A percentile compares a stretch with the other conserved stretches of the same genome.
phyloP scores from a whole-genome alignment of 495 filamentous ascomycete species.

The Daldinia decipiens region DNA sequence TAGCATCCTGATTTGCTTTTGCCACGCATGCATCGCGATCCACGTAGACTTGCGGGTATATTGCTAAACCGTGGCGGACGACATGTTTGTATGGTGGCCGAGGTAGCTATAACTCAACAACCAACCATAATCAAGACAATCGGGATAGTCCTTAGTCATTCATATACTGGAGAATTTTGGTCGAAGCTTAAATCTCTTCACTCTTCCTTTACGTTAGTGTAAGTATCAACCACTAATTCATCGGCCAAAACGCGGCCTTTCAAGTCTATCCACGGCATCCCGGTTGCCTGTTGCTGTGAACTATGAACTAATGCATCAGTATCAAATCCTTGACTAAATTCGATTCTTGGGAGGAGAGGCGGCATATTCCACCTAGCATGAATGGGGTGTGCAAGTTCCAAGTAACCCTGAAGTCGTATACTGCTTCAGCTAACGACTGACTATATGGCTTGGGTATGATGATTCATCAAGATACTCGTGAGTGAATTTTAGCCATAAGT shows the following conservation, averaged over 20 bases:
- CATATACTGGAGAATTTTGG: slow-evolving; percentile 11
- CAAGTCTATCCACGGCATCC: background rate
- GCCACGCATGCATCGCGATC: slow-evolving; percentile 32
- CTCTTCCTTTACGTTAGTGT: slow-evolving; percentile 7
- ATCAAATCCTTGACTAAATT: background rate
- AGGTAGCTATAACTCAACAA: slow-evolving; percentile 3
- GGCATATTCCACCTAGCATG: background rate
- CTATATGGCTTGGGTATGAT: background rate
- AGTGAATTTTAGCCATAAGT: background rate
- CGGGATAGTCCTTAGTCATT: slow-evolving; percentile 25
- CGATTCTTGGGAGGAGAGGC: background rate
- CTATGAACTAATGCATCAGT: slow-evolving; percentile 9
- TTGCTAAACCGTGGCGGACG: slow-evolving; percentile 17
- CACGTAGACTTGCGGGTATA: slow-evolving; percentile 17
- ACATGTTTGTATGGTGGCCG: slow-evolving; percentile 12
- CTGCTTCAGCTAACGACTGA: background rate
- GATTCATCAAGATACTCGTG: background rate
- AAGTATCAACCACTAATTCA: background rate
- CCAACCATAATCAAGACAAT: slow-evolving; percentile 15
- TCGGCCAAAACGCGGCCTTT: slow-evolving; percentile 1
- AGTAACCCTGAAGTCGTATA: slow-evolving; percentile 1
- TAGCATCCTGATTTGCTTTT: slow-evolving; percentile 25
- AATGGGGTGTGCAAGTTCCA: background rate
- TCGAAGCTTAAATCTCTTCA: slow-evolving; percentile 21
- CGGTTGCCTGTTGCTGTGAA: background rate